Evolutionary conservation across 73 alveolate species (phyloP).

Genomic region (Stentor coeruleus): DNA sequence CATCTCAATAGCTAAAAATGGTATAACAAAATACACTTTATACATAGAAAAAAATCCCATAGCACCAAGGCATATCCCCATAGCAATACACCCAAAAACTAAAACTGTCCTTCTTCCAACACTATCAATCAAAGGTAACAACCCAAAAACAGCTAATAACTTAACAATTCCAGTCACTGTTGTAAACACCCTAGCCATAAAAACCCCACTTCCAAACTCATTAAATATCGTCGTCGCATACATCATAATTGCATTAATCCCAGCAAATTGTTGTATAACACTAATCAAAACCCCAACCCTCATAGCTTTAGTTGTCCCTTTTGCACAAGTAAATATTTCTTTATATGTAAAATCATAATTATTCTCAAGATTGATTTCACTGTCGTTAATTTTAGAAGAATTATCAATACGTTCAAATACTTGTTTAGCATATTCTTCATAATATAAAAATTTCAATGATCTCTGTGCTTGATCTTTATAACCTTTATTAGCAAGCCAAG

Average conservation of each 20-base stretch:
- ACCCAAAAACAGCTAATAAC: background rate
- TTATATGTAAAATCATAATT: background rate
- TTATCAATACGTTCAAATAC: background rate
- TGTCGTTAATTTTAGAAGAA: background rate
- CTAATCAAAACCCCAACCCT: background rate
- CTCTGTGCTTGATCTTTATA: background rate
- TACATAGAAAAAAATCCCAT: no score
- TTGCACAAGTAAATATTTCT: background rate
- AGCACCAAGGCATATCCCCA: no score
- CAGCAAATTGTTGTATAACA: background rate
- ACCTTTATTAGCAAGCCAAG: background rate
- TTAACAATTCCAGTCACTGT: background rate
- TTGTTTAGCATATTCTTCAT: background rate
- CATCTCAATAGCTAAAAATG: background rate
- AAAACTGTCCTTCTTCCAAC: background rate
- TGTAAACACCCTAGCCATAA: background rate
- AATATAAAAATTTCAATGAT: background rate
- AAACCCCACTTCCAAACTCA: background rate
- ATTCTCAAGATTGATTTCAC: background rate
- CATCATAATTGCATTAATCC: background rate
- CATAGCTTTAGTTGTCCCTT: background rate
- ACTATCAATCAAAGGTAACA: background rate
- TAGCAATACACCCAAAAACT: background rate
- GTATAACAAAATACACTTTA: no score
- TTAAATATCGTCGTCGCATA: background rate